Evolutionary conservation across 2,329 filamentous ascomycete genomes (phyloP).

Genomic region (Trichoderma sp.): DNA sequence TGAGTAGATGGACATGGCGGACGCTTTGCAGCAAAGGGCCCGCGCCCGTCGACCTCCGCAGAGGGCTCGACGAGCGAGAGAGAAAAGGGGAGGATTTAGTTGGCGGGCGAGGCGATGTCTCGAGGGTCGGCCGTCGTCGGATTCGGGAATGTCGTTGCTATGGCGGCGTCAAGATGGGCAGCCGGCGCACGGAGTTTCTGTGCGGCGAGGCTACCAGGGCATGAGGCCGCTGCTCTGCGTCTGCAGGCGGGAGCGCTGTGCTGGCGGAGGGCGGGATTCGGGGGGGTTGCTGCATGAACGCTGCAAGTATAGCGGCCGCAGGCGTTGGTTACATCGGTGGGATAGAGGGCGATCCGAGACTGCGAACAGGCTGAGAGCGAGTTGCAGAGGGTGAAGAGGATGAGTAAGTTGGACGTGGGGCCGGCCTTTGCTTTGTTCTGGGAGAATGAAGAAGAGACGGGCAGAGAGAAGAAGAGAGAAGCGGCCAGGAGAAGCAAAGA

Average conservation of each 20-base stretch:
- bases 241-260: slow-evolving; percentile 18
- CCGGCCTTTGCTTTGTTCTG: neutral
- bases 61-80: slow-evolving; percentile 60
- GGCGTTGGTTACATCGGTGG: slow-evolving; percentile 16
- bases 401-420: neutral
- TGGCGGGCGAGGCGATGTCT: neutral
- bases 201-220: slow-evolving; percentile 14
- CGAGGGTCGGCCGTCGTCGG: neutral
- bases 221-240: slow-evolving; percentile 21
- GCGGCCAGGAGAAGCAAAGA: neutral
- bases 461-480: neutral
- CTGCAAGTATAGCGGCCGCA: slow-evolving; percentile 19
- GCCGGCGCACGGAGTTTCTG: slow-evolving; percentile 8
- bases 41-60: slow-evolving; percentile 62
- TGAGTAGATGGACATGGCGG: slow-evolving; percentile 60
- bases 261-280: slow-evolving; percentile 20
- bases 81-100: neutral
- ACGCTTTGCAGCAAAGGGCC: slow-evolving; percentile 34
- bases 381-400: neutral
- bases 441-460: neutral
- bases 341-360: neutral
- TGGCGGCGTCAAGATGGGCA: neutral
- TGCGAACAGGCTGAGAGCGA: neutral
- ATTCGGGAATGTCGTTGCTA: neutral
- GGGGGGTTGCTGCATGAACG: slow-evolving; percentile 26